phyloP scores from a whole-genome alignment of 2,329 filamentous ascomycete species.

The Fusarium coicis region DNA sequence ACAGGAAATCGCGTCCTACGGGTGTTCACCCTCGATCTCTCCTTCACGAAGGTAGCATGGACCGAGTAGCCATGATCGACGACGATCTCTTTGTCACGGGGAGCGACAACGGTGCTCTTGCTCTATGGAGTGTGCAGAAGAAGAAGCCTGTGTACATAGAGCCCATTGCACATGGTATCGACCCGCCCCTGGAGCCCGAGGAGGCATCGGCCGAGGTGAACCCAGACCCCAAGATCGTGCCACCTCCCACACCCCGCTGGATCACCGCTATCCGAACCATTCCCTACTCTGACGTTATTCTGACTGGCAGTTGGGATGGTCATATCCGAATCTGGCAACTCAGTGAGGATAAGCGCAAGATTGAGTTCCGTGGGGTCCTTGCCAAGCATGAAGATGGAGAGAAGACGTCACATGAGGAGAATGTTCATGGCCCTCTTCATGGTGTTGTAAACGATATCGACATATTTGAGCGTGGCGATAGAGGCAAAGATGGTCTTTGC shows the following conservation, averaged over 20 bases:
- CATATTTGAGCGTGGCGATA: slow-evolving; percentile 84
- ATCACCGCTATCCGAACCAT: slow-evolving; percentile 90
- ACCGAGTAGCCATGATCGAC: slow-evolving; percentile 90
- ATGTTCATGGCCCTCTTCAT: slow-evolving; percentile 58
- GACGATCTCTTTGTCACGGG: slow-evolving; percentile 92
- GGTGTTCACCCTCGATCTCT: slow-evolving; percentile 62
- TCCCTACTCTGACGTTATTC: slow-evolving; percentile 88
- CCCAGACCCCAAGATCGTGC: slow-evolving; percentile 68
- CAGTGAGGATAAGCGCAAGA: slow-evolving; percentile 81
- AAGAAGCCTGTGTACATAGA: slow-evolving; percentile 92
- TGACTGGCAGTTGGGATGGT: slow-evolving; percentile 94
- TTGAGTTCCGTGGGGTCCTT: slow-evolving; percentile 78
- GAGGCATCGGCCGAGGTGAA: slow-evolving; percentile 78
- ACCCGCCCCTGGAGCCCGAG: slow-evolving; percentile 73
- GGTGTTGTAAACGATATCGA: slow-evolving; percentile 91
- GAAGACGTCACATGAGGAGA: slow-evolving; percentile 43
- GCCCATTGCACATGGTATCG: slow-evolving; percentile 84
- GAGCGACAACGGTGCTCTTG: slow-evolving; percentile 87
- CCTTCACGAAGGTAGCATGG: slow-evolving; percentile 86
- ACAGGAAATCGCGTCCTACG: slow-evolving; percentile 58
- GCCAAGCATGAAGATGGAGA: slow-evolving; percentile 52
- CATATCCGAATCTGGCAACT: slow-evolving; percentile 87
- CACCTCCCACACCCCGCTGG: slow-evolving; percentile 79
- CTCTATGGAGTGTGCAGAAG: slow-evolving; percentile 89
- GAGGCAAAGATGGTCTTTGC: slow-evolving; percentile 80